Base-by-base conservation (phyloP, 768 basidiomycete genomes). In the Leccinum variicolor region DNA sequence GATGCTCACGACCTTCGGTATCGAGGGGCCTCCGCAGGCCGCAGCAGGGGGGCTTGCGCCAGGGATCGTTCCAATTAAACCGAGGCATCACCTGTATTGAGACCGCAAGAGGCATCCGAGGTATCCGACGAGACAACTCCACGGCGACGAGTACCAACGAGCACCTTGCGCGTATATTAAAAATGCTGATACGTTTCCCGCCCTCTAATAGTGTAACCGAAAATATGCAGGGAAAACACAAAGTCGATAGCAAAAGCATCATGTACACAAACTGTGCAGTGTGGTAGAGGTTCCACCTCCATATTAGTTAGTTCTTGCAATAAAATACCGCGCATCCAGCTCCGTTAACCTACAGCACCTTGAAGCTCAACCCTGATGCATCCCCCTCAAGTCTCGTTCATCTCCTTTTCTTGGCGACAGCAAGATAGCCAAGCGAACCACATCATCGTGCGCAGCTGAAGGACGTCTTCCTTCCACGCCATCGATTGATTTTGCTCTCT, bases 381-480 rank as follows among this genome's bases (percentile, higher is more conserved):
- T 23, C 23, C n/a, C 23, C 43, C 55, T 66, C 41, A 62, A 9
- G 61, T 69, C 60, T 74, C 71, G 45, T 64, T 73, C 71, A 74
- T 74, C 57, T 76, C 72, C 58, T 70, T 76, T 60, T 81, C 80
- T 62, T 81, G 78, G 49, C 76, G 77, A 54, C 70, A 70, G 59
- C 88, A 88, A 50, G 87, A 87, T 64, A 90, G 74, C 92, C 92
- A 94, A 33, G 90, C 88, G 66, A 90, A 95, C 89, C 93, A 94
- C 84, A 97, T 88, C 85, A 94, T 94, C 56, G 87, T 90, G 57
- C 89, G 81, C 60, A 97, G 78, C 75, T 95, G 92, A 64, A 98
- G 77, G 5, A 96, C 90, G 68, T 98, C 95, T 69, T 93, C 89
- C 73, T 95, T 94, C 95, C 95, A 98, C 45, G 82, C 87, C 78